Base-by-base conservation (phyloP, 2,329 filamentous ascomycete genomes). In the Ceratocystis albifundus region DNA sequence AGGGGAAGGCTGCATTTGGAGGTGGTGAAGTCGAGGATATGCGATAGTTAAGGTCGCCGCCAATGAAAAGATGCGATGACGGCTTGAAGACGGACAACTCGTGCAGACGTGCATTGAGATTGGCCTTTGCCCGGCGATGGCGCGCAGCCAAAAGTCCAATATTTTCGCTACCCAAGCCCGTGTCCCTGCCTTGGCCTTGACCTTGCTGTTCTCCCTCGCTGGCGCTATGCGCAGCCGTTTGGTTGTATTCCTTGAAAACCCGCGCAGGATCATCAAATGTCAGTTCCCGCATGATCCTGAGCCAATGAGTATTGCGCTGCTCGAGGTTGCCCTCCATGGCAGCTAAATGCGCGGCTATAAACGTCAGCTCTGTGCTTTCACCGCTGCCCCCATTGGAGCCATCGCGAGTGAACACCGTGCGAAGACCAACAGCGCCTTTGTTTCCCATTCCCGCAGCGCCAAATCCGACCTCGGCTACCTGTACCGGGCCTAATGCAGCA, bases 11-110 rank as follows among this genome's bases (percentile, higher is more conserved):
- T 63, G 89, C 85, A 1, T 79, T 76, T 0, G 82, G 77, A 0
- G 79, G 77, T 0, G 92, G 91, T 0, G 81, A 78, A 0, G 80
- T 81, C 69, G 85, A 82, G 6, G 86, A 84, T 20, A 93, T 95
- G 70, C 94, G 88, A 76, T 99, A 99, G 79, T 99, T 99, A 68
- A 99, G 82, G 74, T 99, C 94, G 28, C 94, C 94, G 0, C 87
- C 88, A 61, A 97, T 80, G 74, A 97, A 96, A 0, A 96, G 79
- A 74, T 96, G 86, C 2, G 86, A 86, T 2, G 81, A 82, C 0
- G 89, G 84, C 62, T 83, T 84, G 77, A 92, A 96, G 66, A 97
- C 84, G 44, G 84, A 85, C 50, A 84, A 77, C 69, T 82, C 75
- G 70, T 84, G 80, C 2, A 68, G 41, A 41, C 74, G 74, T 65